phyloP scores from a whole-genome alignment of 1,284 basidiomycete species.

The Veloboletus limbatus region DNA sequence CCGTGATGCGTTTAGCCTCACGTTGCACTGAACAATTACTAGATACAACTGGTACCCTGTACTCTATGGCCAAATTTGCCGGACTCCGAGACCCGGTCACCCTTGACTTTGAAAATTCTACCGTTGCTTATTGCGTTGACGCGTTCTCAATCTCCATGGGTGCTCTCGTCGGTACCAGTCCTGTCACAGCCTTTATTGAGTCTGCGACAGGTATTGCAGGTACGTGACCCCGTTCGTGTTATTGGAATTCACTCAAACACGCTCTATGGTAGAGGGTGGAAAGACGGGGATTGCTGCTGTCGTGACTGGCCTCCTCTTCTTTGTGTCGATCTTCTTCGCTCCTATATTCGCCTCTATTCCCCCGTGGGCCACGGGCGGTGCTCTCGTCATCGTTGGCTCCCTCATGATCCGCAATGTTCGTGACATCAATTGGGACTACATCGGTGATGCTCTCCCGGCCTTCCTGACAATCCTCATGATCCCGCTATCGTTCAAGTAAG shows the following conservation, averaged over 20 bases:
- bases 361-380: constrained; percentile 85
- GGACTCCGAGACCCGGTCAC: constrained; percentile 83
- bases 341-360: constrained; percentile 90
- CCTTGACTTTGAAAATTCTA: constrained; percentile 85
- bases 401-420: constrained; percentile 87
- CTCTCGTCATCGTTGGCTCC: constrained; percentile 83
- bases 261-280: constrained; percentile 65
- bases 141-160: constrained; percentile 82
- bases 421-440: constrained; percentile 88
- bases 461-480: constrained; percentile 80
- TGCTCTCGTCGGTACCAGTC: constrained; percentile 81
- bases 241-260: not conserved
- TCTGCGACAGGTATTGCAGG: constrained; percentile 75
- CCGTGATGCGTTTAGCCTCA: not conserved
- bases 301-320: constrained; percentile 75
- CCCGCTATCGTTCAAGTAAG: constrained; percentile 74
- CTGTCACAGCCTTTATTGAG: constrained; percentile 87
- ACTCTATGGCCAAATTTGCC: constrained; percentile 92
- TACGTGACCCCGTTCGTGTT: constrained; percentile 28
- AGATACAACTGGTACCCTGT: constrained; percentile 72
- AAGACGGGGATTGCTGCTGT: constrained; percentile 86
- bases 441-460: constrained; percentile 82
- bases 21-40: constrained; percentile 2
- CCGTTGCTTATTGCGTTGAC: constrained; percentile 82
- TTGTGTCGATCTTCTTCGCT: constrained; percentile 85